Evolutionary conservation across 208 protist species (phyloP).

Genomic region (Trypanosoma avium): DNA sequence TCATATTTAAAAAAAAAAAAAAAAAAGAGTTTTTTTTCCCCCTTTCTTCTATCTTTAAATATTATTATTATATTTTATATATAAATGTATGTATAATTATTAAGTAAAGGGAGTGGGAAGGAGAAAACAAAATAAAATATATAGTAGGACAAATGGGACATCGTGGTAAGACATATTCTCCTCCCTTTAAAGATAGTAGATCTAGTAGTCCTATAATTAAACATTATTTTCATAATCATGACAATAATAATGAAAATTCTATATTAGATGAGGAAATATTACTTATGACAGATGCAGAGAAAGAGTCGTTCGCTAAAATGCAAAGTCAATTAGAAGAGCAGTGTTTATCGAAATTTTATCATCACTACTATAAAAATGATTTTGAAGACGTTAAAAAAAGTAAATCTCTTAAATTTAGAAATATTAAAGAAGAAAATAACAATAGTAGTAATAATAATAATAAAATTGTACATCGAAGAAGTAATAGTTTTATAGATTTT

Average conservation of each 20-base stretch:
- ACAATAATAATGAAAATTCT: not conserved
- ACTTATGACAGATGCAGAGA: conserved; percentile 20
- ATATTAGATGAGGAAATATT: conserved; percentile 15
- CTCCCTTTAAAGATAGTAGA: not conserved
- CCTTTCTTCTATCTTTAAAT: too few species aligned
- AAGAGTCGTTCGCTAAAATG: conserved; percentile 14
- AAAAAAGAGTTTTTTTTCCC: too few species aligned
- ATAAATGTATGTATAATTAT: too few species aligned
- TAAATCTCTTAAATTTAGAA: too few species aligned
- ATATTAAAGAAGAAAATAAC: not conserved
- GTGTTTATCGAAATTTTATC: conserved; percentile 9
- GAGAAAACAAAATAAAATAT: not conserved
- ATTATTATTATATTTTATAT: too few species aligned
- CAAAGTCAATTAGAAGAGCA: conserved; percentile 14
- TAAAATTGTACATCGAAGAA: not conserved
- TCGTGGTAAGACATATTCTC: not conserved
- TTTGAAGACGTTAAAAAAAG: not conserved
- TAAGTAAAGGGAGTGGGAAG: not conserved
- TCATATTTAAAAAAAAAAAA: too few species aligned
- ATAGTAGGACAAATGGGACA: not conserved
- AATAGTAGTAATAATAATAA: not conserved
- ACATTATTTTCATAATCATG: conserved; percentile 2
- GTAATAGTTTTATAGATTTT: not conserved
- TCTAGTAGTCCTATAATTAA: not conserved
- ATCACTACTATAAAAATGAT: not conserved